A percentile compares a stretch with the other conserved stretches of the same genome.
These are phyloP conservation scores for Aechmea fasciata DNA, from an alignment of 176 grass and related monocot species.

Conservation along the genomic window DNA sequence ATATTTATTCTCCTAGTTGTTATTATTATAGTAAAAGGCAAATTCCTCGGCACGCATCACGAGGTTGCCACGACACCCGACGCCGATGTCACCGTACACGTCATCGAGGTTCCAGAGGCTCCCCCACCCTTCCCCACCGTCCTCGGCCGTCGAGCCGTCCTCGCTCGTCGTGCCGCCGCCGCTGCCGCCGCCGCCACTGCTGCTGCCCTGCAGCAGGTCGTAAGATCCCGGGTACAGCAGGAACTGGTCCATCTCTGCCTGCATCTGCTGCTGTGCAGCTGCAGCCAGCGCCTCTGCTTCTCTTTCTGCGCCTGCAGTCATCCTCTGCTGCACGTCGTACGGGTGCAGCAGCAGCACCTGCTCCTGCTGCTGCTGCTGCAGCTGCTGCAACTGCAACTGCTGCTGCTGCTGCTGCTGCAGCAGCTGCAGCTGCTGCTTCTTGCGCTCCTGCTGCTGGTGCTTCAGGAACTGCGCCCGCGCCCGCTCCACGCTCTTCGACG, in stretches of 20 bases:
- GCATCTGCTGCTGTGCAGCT: not conserved
- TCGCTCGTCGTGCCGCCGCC: conserved; percentile 35
- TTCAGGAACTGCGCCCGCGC: conserved; percentile 48
- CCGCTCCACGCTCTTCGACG: conserved; percentile 71
- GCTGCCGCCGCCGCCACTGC: conserved; percentile 16
- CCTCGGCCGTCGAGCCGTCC: conserved; percentile 36
- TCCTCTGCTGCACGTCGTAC: conserved; percentile 17
- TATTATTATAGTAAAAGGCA: conserved; percentile 21
- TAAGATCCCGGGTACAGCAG: conserved; percentile 44
- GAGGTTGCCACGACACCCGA: conserved; percentile 7
- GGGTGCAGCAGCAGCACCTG: not conserved
- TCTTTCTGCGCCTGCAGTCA: conserved; percentile 15
- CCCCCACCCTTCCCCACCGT: conserved; percentile 66
- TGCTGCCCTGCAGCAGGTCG: conserved; percentile 24
- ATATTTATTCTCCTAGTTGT: not conserved
- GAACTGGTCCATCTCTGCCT: conserved; percentile 28
- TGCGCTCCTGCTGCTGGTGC: conserved; percentile 38
- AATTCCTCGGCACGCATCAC: conserved; percentile 20
- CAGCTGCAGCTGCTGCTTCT: conserved; percentile 14
- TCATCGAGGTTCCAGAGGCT: conserved; percentile 85
- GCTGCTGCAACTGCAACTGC: not conserved
- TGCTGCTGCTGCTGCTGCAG: conserved; percentile 2
- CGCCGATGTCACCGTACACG: conserved; percentile 7
- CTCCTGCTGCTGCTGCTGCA: conserved; percentile 15
- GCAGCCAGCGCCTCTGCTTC: not conserved